phyloP scores from a whole-genome alignment of 2,329 filamentous ascomycete species.

The Colletotrichum ledebouriae region DNA sequence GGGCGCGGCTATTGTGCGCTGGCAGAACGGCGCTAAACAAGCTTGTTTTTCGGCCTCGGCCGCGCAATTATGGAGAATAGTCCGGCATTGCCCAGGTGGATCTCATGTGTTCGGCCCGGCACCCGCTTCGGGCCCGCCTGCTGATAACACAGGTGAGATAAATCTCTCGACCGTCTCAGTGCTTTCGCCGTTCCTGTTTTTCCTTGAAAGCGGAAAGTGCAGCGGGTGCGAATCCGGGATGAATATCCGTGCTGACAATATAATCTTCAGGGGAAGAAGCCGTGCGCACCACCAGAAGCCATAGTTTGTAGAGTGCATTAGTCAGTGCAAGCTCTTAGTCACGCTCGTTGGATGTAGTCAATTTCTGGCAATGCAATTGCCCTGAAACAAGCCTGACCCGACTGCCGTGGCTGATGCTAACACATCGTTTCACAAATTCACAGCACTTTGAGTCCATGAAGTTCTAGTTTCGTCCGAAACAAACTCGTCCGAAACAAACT shows the following conservation, averaged over 20 bases:
- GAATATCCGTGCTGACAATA: neutral
- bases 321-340: neutral
- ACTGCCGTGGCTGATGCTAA: neutral
- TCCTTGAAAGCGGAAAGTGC: neutral
- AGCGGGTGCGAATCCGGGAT: neutral
- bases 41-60: slow-evolving; percentile 40
- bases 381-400: slow-evolving; percentile 8
- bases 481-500: slow-evolving; percentile 38
- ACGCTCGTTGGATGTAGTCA: neutral
- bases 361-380: neutral
- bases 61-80: slow-evolving; percentile 21
- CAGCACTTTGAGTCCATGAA: slow-evolving; percentile 13
- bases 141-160: neutral
- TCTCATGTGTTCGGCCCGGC: slow-evolving; percentile 22
- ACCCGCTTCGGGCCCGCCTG: slow-evolving; percentile 11
- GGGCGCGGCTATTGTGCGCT: slow-evolving; percentile 24
- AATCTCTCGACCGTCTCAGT: neutral
- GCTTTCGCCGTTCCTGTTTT: neutral
- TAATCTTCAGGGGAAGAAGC: slow-evolving; percentile 23
- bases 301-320: neutral
- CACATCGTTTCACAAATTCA: slow-evolving; percentile 30
- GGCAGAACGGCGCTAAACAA: slow-evolving; percentile 39
- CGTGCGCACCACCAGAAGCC: slow-evolving; percentile 13
- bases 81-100: slow-evolving; percentile 15
- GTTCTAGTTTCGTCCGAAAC: slow-evolving; percentile 33